Evolutionary conservation across 345 rosid genomes (phyloP), one percentile per base, ranked within the genome.

Genomic region (Sonneratia caseolaris): DNA sequence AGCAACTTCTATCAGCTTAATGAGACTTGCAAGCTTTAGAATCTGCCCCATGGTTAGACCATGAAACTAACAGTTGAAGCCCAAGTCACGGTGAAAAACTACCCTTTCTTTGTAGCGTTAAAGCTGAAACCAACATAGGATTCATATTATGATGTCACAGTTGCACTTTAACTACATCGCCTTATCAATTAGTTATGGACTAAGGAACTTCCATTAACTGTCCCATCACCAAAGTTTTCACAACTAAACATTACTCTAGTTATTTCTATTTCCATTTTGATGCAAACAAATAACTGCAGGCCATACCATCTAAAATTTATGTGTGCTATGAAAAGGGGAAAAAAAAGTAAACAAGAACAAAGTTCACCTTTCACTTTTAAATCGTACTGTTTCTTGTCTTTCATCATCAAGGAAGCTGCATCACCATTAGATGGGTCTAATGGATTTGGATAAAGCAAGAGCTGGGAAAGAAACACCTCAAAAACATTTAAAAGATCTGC

Each of bases 371-470:
- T 85, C 68, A 89, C 94, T 83, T 83, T 89, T 73, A 84, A 82
- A 75, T 89, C 91, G 65, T 89, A 89, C 67, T 77, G 82, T 70
- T 81, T 80, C 69, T 72, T 75, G 73, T 89, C 91, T 77, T 82
- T 86, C 86, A 89, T 82, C 91, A 89, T 82, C 77, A 89, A 77
- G 24, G 91, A 82, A 43, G 94, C 91, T 18, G 91, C 94, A 73
- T 89, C 91, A 4, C 88, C 87, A 65, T 84, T 89, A 18, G 86
- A 79, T 37, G 94, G 94, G 72, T 89, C 89, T 42, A 88, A 85
- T 42, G 91, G 85, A 73, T 89, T 89, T 49, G 93, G 93, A 75
- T 89, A 86, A 57, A 85, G 87, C 77, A 89, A 78, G 64, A 89
- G 88, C 66, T 89, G 93, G 12, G 91, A 91, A 76, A 86, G 86